Evolutionary conservation across 208 protist genomes (phyloP), one percentile per base, ranked within the genome.

Genomic region (Vickermania ingenoplastis): DNA sequence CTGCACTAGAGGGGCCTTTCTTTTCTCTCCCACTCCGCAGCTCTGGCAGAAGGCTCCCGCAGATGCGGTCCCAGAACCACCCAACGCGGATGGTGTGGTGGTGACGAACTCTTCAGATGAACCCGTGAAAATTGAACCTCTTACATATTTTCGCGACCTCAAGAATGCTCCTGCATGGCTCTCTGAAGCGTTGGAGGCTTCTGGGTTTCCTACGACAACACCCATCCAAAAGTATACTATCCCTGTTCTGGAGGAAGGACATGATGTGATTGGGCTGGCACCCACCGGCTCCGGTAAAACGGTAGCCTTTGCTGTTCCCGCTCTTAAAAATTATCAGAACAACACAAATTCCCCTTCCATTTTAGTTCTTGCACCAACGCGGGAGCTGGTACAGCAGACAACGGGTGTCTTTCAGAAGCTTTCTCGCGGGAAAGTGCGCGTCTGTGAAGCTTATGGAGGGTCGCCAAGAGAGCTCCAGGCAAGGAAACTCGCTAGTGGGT

Each of bases 211-310:
- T 3, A 73, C 65, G 1, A 89, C 89, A 4, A 96, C 91, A 22
- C 63, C 76, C 36, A 96, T 97, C 60, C 94, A 97, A 62, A 75
- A 72, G 24, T 81, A 89, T 58, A 94, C 80, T 0, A 92, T 97
- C 52, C 89, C 91, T 22, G 55, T 86, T 23, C 60, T 97, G 55
- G 77, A 91, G 14, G 49, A 75, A 21, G 96, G 97, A 5, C 71
- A 87, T 41, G 92, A 99, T 76, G 59, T 99, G n/a, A 91, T 99
- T 63, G 98, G 96, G 23, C 74, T 96, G 29, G 97, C 98, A 2
- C 87, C 94, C 31, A 99, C 98, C 1, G 98, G 98, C 27, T 96
- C 83, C 11, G 98, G 98, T 29, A 99, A 99, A 75, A 99, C 98
- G 3, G 87, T 98, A 1, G 97, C 97, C 3, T 99, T 99, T 73